These are phyloP conservation scores for Hypoxylon sp. DNA, from an alignment of 2,329 filamentous ascomycete species.

Conservation along the genomic window DNA sequence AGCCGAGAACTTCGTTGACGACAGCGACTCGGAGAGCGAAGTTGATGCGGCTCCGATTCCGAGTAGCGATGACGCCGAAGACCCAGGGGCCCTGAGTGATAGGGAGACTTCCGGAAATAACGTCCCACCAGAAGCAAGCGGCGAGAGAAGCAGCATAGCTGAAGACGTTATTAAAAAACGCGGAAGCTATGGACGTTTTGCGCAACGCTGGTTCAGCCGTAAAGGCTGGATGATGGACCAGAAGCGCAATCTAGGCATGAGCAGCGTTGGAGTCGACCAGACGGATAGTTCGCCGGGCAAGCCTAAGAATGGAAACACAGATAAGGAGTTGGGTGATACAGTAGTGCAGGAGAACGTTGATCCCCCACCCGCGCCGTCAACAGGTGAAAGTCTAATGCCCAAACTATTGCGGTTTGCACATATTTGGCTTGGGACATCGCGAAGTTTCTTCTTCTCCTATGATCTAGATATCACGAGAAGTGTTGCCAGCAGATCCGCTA, in stretches of 20 bases:
- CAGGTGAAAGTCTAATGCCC: conserved; percentile 76
- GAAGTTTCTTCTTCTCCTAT: conserved; percentile 95
- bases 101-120: conserved; percentile 43
- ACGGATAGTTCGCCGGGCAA: conserved; percentile 59
- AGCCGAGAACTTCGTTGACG: conserved; percentile 52
- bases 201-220: conserved; percentile 90
- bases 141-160: conserved; percentile 75
- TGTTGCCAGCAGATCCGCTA: conserved; percentile 61
- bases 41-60: conserved; percentile 62
- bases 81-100: conserved; percentile 51
- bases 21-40: conserved; percentile 62
- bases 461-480: conserved; percentile 90
- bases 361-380: conserved; percentile 49
- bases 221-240: conserved; percentile 84
- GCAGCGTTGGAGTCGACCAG: conserved; percentile 57
- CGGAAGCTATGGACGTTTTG: conserved; percentile 90
- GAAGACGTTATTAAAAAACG: conserved; percentile 89
- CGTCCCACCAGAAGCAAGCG: conserved; percentile 52
- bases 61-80: conserved; percentile 53
- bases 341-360: conserved; percentile 52
- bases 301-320: conserved; percentile 37
- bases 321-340: conserved; percentile 51
- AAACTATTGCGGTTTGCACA: conserved; percentile 88
- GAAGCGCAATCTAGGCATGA: conserved; percentile 78
- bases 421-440: conserved; percentile 84